Evolutionary conservation across 257 asterid genomes (phyloP).

Genomic region (Cruciata laevipes): DNA sequence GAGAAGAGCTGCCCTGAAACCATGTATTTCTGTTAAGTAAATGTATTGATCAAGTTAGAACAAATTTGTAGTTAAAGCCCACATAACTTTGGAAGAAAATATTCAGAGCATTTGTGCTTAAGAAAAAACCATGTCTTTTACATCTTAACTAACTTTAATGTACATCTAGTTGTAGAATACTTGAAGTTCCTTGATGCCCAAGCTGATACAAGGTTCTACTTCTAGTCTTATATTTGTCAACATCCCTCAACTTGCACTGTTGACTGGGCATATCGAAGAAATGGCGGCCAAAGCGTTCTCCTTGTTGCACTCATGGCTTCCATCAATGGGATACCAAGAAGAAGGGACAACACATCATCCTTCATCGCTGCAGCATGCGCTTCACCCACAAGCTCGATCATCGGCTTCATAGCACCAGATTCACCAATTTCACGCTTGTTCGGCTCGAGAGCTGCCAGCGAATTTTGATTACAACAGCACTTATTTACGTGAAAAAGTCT

Average conservation of each 20-base stretch:
- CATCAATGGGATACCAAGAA: constrained; percentile 24
- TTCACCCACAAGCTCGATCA: constrained; percentile 36
- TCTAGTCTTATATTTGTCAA: constrained; percentile 24
- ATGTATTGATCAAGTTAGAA: no score
- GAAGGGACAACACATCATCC: constrained; percentile 28
- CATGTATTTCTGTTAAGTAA: no score
- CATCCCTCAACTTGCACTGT: constrained; percentile 26
- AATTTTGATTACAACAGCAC: constrained; percentile 38
- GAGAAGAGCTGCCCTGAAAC: no score
- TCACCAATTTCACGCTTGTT: constrained; percentile 28
- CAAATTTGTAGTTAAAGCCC: no score
- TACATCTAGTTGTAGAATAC: no score
- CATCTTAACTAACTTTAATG: no score
- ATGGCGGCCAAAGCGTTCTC: constrained; percentile 41
- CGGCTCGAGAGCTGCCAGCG: constrained; percentile 33
- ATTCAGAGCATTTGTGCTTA: no score
- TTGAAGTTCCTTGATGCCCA: constrained; percentile 34
- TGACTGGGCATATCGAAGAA: constrained; percentile 27
- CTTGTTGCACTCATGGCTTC: constrained; percentile 20
- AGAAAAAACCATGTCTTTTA: no score
- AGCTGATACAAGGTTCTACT: constrained; percentile 26
- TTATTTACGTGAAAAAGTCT: no score
- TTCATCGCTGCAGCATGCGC: constrained; percentile 29
- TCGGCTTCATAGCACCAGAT: constrained; percentile 31
- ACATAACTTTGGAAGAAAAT: no score